Conservation (phyloP, 805 yeast species). For the Wickerhamiella parazyma region DNA sequence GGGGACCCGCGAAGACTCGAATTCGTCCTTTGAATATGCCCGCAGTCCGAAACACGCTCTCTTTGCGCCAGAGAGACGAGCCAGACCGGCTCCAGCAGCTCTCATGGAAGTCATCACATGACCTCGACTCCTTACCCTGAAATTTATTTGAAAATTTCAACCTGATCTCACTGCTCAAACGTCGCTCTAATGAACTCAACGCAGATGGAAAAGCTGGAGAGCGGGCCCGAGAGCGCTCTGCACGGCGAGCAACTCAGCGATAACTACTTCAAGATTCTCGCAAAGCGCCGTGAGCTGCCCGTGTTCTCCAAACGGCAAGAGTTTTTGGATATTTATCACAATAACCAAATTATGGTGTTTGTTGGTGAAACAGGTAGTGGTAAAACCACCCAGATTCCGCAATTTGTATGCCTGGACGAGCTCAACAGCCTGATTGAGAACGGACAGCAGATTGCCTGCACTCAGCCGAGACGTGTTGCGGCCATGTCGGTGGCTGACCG, state of each 20-base stretch:
- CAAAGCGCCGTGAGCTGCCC: constrained; percentile 72
- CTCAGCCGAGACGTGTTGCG: constrained; percentile 84
- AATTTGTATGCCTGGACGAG: constrained; percentile 83
- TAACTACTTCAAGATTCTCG: constrained; percentile 65
- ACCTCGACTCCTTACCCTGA: constrained; percentile 1
- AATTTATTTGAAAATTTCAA: not conserved
- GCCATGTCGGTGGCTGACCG: constrained; percentile 90
- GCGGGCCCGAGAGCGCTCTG: constrained; percentile 51
- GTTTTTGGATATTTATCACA: constrained; percentile 70
- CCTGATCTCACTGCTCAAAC: not conserved
- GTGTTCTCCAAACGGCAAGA: constrained; percentile 89
- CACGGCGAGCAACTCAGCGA: constrained; percentile 50
- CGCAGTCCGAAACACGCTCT: no score
- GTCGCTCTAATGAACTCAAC: not conserved
- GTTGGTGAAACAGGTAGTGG: constrained; percentile 99
- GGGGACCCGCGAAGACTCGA: constrained; percentile 66
- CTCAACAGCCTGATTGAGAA: constrained; percentile 56
- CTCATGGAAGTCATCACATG: not conserved
- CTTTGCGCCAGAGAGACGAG: no score
- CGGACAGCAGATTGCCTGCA: constrained; percentile 85
- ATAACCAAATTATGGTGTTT: constrained; percentile 88
- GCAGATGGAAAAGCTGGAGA: constrained; percentile 2
- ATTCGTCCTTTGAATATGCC: constrained; percentile 23
- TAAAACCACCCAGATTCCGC: constrained; percentile 97
- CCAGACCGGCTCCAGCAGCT: no score